Percentiles rank a stretch among this genome's conserved stretches.
Evolutionary conservation across 169 alveolate species (phyloP).

Genomic region (Plasmodium relictum): DNA sequence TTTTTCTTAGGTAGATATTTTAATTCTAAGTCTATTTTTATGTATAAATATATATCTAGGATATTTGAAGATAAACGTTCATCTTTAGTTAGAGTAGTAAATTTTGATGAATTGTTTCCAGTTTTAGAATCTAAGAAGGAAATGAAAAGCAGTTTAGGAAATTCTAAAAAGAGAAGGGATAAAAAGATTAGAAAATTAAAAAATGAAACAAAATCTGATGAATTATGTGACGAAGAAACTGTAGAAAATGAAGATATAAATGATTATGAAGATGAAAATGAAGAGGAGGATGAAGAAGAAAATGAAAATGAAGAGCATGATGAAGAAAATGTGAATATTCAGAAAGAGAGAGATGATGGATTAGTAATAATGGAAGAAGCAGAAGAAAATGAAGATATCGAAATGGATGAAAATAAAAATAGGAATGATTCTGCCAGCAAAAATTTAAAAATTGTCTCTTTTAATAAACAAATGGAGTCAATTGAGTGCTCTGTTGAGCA

Average conservation of each 20-base stretch:
- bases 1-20: slow-evolving; percentile 60
- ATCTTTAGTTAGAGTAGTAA: slow-evolving; percentile 26
- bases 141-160: slow-evolving; percentile 16
- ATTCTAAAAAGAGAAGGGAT: slow-evolving; percentile 32
- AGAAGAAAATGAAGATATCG: background rate
- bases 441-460: background rate
- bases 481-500: no score
- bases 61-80: slow-evolving; percentile 63
- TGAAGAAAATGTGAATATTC: slow-evolving; percentile 2
- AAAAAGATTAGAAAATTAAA: slow-evolving; percentile 10
- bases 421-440: background rate
- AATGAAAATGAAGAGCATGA: background rate
- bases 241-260: slow-evolving; percentile 6
- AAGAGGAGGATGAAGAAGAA: background rate
- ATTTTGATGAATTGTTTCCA: slow-evolving; percentile 68
- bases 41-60: slow-evolving; percentile 71
- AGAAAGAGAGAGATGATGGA: background rate
- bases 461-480: no score
- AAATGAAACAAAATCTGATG: slow-evolving; percentile 12
- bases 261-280: slow-evolving; percentile 11
- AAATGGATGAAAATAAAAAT: background rate
- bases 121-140: slow-evolving; percentile 6
- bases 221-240: slow-evolving; percentile 13
- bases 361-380: background rate
- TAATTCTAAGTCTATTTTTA: slow-evolving; percentile 71